phyloP scores from a whole-genome alignment of 805 yeast species.

The Metschnikowia bowlesiae region DNA sequence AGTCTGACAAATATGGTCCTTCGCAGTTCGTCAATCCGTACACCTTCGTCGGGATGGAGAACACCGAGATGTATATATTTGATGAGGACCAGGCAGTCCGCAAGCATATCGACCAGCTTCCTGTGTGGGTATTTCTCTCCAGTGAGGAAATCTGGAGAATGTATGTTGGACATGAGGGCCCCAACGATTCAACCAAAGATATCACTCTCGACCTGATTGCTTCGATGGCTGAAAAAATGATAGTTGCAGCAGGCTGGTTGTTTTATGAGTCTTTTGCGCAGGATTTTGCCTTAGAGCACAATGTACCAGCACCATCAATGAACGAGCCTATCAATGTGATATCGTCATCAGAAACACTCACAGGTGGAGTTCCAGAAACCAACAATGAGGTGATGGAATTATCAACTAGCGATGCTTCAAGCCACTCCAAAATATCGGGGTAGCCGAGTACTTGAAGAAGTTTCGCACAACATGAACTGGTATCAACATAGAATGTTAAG shows the following conservation, averaged over 20 bases:
- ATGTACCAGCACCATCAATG: neutral
- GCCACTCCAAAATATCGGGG: neutral
- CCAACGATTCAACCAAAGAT: neutral
- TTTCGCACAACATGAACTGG: no score
- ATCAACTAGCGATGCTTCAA: neutral
- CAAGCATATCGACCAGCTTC: neutral
- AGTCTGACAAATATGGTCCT: neutral
- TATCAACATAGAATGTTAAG: no score
- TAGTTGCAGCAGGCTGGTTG: neutral
- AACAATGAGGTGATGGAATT: no score
- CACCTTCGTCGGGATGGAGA: neutral
- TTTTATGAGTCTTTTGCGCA: neutral
- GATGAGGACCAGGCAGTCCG: neutral
- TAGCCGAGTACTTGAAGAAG: no score
- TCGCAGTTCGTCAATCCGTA: neutral
- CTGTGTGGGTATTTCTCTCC: neutral
- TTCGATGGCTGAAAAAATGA: neutral
- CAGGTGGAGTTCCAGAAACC: neutral
- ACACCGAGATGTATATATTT: neutral
- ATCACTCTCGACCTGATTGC: neutral
- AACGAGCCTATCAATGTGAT: neutral
- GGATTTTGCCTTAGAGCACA: neutral
- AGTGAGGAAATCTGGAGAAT: neutral
- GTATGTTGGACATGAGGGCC: constrained; percentile 1
- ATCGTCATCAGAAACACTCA: neutral